Evolutionary conservation across 2,329 filamentous ascomycete genomes (phyloP), one percentile per base, ranked within the genome.

Genomic region (Alternaria sp.): DNA sequence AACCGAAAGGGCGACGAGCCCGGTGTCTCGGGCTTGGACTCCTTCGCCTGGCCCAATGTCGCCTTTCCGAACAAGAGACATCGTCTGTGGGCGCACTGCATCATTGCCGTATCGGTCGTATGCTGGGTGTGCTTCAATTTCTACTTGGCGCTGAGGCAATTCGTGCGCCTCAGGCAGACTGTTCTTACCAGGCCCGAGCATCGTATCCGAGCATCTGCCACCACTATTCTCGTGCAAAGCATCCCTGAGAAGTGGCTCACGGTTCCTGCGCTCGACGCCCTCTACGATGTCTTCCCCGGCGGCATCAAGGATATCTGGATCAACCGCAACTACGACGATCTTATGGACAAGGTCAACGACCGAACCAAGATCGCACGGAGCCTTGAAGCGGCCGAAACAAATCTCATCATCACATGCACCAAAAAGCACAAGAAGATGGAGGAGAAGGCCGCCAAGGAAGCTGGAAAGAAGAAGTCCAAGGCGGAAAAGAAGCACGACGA

Each of bases 301-400:
- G 96, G 96, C 28, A 91, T 99, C 74, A 89, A 93, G 63, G 98
- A 98, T 70, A 92, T 99, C 50, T 99, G 95, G 94, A 90, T 99
- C 72, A 99, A 97, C 63, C 88, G 95, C 65, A 92, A 99, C 75
- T 90, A 93, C 69, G 92, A 94, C 46, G 86, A 90, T 9, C 86
- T 99, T 11, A 86, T 92, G 50, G 91, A 94, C 65, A 98, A 98
- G 77, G 91, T 98, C 49, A 87, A 92, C 52, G 83, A 88, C 67
- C 88, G 96, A 47, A 88, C 93, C 64, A 82, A 86, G 9, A 83
- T 97, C 13, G 93, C 95, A 50, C 79, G 85, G 45, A 83, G 85
- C 59, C 86, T 99, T 0, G 96, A 99, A 75, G 81, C 81, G 9
- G 95, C 95, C 1, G 91, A 98, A 79, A 97, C 93, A 0, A 89